Conservation (phyloP, 202 grass and related monocot species). For the Setaria viridis region DNA sequence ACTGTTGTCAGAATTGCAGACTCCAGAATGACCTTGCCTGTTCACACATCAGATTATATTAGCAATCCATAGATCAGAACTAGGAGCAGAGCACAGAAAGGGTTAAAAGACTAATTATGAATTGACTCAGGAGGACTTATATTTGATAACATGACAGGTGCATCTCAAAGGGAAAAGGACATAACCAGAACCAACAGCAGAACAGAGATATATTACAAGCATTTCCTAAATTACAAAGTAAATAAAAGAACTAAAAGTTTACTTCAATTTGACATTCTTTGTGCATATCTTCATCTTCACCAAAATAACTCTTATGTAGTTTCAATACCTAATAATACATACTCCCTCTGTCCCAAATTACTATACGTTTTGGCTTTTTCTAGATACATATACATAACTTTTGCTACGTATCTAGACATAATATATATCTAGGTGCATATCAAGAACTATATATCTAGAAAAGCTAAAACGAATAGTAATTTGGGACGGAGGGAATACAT, state of each 20-base stretch:
- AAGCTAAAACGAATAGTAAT: too few relatives aligned
- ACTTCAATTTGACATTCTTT: background rate
- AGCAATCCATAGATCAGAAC: constrained; percentile 3
- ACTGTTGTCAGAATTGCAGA: constrained; percentile 82
- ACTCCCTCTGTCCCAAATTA: too few relatives aligned
- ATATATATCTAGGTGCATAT: too few relatives aligned
- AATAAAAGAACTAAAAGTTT: background rate
- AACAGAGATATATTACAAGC: background rate
- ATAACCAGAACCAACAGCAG: background rate
- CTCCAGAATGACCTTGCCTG: constrained; percentile 93
- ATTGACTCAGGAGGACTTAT: background rate
- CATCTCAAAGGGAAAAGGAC: background rate
- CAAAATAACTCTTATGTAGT: background rate
- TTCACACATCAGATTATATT: constrained; percentile 5
- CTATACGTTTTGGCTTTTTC: too few relatives aligned
- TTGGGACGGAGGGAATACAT: background rate
- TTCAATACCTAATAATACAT: background rate
- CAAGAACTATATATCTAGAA: too few relatives aligned
- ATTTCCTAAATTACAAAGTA: background rate
- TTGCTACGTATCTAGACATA: too few relatives aligned
- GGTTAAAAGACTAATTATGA: background rate
- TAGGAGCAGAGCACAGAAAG: background rate
- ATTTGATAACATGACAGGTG: background rate
- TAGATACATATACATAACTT: too few relatives aligned
- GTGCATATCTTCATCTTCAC: background rate